These are phyloP conservation scores for Ceratocystis eucalypticola DNA, from an alignment of 2,329 filamentous ascomycete genomes.

Conservation along the genomic window DNA sequence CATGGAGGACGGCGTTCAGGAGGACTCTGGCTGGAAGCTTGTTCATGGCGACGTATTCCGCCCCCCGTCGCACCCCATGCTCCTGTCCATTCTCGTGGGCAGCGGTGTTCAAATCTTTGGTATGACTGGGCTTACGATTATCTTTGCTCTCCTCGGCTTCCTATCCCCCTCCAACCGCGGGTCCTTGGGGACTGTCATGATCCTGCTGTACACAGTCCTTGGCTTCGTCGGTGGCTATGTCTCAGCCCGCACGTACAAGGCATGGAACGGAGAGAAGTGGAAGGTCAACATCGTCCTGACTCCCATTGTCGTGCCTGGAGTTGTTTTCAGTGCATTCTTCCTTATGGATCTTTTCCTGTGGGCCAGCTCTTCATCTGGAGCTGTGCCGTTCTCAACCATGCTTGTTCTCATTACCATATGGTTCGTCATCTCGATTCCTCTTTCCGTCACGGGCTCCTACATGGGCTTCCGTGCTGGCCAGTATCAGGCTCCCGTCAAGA, in stretches of 20 bases:
- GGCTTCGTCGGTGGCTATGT: slow-evolving; percentile 86
- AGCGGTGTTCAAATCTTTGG: slow-evolving; percentile 95
- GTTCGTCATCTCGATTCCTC: slow-evolving; percentile 90
- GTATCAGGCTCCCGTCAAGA: slow-evolving; percentile 71
- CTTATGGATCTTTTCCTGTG: slow-evolving; percentile 91
- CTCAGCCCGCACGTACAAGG: slow-evolving; percentile 85
- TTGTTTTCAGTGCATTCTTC: slow-evolving; percentile 84
- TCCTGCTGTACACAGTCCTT: slow-evolving; percentile 84
- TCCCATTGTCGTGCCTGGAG: slow-evolving; percentile 67
- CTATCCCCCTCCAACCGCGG: slow-evolving; percentile 91
- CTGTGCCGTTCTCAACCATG: slow-evolving; percentile 95
- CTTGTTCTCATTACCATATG: slow-evolving; percentile 83
- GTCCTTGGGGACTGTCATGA: slow-evolving; percentile 81
- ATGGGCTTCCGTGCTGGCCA: slow-evolving; percentile 66
- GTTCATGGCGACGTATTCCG: slow-evolving; percentile 97
- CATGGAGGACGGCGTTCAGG: slow-evolving; percentile 81
- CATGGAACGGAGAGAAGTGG: slow-evolving; percentile 84
- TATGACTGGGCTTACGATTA: slow-evolving; percentile 90
- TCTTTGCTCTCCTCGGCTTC: slow-evolving; percentile 86
- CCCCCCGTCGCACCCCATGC: slow-evolving; percentile 64
- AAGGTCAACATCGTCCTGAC: slow-evolving; percentile 86
- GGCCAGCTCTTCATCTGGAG: slow-evolving; percentile 81
- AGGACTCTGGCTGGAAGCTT: slow-evolving; percentile 97
- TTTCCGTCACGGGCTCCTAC: slow-evolving; percentile 85
- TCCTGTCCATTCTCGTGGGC: slow-evolving; percentile 77